Percentiles rank a stretch among this genome's conserved stretches.
phyloP scores from a whole-genome alignment of 352 stramenopile genomes.

The Phytophthora cryptogea region DNA sequence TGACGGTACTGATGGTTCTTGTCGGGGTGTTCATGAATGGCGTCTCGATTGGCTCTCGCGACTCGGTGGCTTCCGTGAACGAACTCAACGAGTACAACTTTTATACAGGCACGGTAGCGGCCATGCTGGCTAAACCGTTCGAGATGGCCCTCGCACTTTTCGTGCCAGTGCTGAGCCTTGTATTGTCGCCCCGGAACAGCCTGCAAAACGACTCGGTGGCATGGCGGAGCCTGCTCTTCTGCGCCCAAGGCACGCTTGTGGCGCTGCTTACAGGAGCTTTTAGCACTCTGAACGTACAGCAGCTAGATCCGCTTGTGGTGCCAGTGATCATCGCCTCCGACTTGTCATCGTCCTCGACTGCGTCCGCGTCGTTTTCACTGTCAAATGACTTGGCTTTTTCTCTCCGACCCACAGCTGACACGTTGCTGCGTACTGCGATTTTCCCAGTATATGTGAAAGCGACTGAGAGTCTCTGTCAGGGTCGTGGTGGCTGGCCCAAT shows the following conservation, averaged over 20 bases:
- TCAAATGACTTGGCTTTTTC: slow-evolving; percentile 17
- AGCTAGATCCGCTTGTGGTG: slow-evolving; percentile 27
- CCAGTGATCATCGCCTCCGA: slow-evolving; percentile 37
- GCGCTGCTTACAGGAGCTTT: slow-evolving; percentile 51
- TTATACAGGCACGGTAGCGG: slow-evolving; percentile 44
- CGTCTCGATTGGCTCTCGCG: slow-evolving; percentile 28
- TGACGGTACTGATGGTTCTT: slow-evolving; percentile 30
- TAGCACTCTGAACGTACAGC: slow-evolving; percentile 52
- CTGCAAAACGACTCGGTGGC: slow-evolving; percentile 49
- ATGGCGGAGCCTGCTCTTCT: slow-evolving; percentile 37
- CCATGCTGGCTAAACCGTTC: slow-evolving; percentile 45
- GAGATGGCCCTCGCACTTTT: slow-evolving; percentile 43
- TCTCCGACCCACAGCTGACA: slow-evolving; percentile 31
- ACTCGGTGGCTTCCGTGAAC: slow-evolving; percentile 20
- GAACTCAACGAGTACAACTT: slow-evolving; percentile 59
- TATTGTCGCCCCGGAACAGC: slow-evolving; percentile 41
- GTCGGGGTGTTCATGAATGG: slow-evolving; percentile 34
- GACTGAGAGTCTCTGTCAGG: slow-evolving; percentile 26
- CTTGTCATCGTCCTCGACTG: slow-evolving; percentile 18
- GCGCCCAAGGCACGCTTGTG: slow-evolving; percentile 28
- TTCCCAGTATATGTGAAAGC: slow-evolving; percentile 27
- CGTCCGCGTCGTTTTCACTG: background rate
- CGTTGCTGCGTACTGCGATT: slow-evolving; percentile 42
- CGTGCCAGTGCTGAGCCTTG: slow-evolving; percentile 46
- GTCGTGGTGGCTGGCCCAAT: slow-evolving; percentile 34